Evolutionary conservation across 768 basidiomycete genomes (phyloP).

Genomic region (Lactarius evosmus): DNA sequence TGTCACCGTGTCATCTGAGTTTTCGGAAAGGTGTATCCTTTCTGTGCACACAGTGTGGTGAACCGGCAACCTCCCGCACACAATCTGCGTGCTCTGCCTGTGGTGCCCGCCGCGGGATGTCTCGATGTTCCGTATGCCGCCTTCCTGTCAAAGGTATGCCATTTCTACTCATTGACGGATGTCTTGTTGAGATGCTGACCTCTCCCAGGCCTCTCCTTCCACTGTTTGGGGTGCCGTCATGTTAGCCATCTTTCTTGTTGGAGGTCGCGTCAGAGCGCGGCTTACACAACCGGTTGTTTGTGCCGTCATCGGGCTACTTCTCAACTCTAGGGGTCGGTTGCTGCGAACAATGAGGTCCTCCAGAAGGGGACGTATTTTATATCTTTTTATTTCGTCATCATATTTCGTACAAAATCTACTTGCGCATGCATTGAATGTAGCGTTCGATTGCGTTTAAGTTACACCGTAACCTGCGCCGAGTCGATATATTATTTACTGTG

Average conservation of each 20-base stretch:
- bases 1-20: neutral
- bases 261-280: constrained; percentile 46
- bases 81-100: constrained; percentile 49
- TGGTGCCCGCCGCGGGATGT: constrained; percentile 42
- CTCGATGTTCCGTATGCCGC: constrained; percentile 68
- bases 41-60: constrained; percentile 29
- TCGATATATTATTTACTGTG: no score
- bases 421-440: neutral
- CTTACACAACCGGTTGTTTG: constrained; percentile 68
- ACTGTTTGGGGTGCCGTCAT: constrained; percentile 60
- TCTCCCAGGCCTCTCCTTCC: constrained; percentile 50
- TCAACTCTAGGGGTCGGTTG: constrained; percentile 1
- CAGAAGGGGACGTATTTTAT: neutral
- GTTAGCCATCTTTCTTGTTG: constrained; percentile 66
- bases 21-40: constrained; percentile 32
- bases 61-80: constrained; percentile 39
- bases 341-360: neutral
- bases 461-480: no score
- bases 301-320: constrained; percentile 45
- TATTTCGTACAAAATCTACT: neutral
- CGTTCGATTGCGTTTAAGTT: neutral
- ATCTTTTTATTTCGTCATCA: neutral
- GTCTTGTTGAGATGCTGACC: neutral
- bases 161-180: neutral
- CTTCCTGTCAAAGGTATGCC: constrained; percentile 68